A percentile compares a stretch with the other conserved stretches of the same genome.
Conservation (phyloP, 1,284 basidiomycete species). For the Takashimella tepidaria region DNA sequence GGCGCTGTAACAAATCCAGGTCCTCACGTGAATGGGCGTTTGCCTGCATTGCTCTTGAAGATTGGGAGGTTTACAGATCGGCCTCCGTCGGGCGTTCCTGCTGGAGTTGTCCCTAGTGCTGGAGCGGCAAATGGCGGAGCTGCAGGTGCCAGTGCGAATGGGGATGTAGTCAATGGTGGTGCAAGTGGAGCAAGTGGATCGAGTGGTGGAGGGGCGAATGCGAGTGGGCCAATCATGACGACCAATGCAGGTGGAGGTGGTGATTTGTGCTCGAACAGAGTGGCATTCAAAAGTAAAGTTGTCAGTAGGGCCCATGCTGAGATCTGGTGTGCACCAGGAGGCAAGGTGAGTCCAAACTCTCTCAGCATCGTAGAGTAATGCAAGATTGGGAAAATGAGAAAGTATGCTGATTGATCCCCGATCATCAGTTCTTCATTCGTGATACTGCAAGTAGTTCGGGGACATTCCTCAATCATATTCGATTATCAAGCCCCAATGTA, state of each 20-base stretch:
- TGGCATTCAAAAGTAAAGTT: slow-evolving; percentile 95
- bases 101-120: slow-evolving; percentile 3
- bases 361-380: too few species aligned
- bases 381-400: too few species aligned
- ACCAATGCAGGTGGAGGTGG: slow-evolving; percentile 41
- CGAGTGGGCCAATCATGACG: not conserved
- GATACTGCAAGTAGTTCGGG: slow-evolving; percentile 89
- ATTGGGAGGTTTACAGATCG: slow-evolving; percentile 85
- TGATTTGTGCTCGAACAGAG: slow-evolving; percentile 69
- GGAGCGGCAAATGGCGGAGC: slow-evolving; percentile 5
- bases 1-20: slow-evolving; percentile 20
- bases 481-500: slow-evolving; percentile 75
- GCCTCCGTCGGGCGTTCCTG: slow-evolving; percentile 1
- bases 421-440: slow-evolving; percentile 69
- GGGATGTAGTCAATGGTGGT: too few species aligned
- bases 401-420: not conserved
- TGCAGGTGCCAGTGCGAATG: not conserved
- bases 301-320: slow-evolving; percentile 92
- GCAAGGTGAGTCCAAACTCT: slow-evolving; percentile 51
- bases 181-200: not conserved
- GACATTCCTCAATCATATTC: slow-evolving; percentile 93
- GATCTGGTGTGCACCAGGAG: slow-evolving; percentile 68
- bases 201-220: not conserved
- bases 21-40: slow-evolving; percentile 49
- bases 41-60: slow-evolving; percentile 58